Evolutionary conservation across 176 grass and related monocot species (phyloP).

Genomic region (Paspalum notatum): DNA sequence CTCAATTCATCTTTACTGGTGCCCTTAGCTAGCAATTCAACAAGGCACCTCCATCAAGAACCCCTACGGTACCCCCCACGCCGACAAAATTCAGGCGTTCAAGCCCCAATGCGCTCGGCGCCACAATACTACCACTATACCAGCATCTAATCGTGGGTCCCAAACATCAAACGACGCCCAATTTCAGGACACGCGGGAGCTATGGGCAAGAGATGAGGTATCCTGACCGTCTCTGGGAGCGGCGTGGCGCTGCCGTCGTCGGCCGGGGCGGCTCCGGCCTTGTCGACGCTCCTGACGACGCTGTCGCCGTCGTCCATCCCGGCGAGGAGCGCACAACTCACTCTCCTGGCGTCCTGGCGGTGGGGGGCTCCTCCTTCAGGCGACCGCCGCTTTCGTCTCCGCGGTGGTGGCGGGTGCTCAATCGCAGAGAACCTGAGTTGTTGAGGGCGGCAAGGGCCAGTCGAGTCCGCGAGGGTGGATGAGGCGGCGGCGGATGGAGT

Average conservation of each 20-base stretch:
- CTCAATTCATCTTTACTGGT: neutral
- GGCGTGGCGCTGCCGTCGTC: slow-evolving; percentile 65
- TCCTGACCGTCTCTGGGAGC: slow-evolving; percentile 74
- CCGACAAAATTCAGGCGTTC: neutral
- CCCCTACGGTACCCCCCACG: neutral
- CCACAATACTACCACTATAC: neutral
- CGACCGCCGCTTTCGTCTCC: neutral
- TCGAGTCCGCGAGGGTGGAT: neutral
- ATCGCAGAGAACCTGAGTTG: neutral
- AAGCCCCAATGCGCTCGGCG: neutral
- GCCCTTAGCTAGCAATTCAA: neutral
- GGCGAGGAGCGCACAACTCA: slow-evolving; percentile 15
- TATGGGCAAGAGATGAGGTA: neutral
- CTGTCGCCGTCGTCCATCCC: slow-evolving; percentile 73
- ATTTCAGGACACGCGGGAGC: neutral
- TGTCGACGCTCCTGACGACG: slow-evolving; percentile 56
- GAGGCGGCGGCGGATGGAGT: neutral
- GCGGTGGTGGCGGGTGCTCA: neutral
- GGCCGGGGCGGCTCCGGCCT: slow-evolving; percentile 45
- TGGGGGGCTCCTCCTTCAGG: neutral
- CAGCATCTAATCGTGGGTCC: neutral
- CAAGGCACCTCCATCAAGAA: neutral
- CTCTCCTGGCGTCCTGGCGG: neutral
- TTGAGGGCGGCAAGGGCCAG: neutral
- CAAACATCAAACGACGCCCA: neutral